phyloP scores from a whole-genome alignment of 73 alveolate genomes.

The Urostyla sp. region DNA sequence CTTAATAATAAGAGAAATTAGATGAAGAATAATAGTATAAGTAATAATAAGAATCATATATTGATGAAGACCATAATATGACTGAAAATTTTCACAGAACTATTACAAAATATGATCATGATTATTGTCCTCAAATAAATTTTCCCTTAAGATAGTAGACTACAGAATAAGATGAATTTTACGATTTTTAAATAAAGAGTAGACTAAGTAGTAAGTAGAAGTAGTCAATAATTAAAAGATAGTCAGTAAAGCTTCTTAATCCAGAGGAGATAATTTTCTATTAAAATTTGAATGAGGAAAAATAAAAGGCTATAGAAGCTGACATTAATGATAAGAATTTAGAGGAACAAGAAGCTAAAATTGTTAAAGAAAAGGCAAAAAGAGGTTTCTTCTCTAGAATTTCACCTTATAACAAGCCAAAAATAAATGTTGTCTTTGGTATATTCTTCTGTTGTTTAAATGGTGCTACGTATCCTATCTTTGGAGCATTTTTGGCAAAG shows the following conservation, averaged over 20 bases:
- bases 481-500: constrained; percentile 56
- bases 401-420: constrained; percentile 52
- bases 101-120: not conserved
- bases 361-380: not conserved
- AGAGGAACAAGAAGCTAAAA: not conserved
- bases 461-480: constrained; percentile 62
- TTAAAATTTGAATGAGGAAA: not conserved
- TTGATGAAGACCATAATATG: not conserved
- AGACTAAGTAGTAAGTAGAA: not conserved
- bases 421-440: constrained; percentile 6
- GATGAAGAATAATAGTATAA: constrained; percentile 4
- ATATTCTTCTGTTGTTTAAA: constrained; percentile 15
- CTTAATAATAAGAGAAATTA: constrained; percentile 58
- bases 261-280: not conserved
- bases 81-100: no score
- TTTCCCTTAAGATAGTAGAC: not conserved
- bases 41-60: not conserved
- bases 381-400: constrained; percentile 53
- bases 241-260: not conserved
- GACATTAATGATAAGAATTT: constrained; percentile 3
- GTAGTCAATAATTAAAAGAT: not conserved
- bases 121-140: not conserved
- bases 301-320: not conserved
- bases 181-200: not conserved
- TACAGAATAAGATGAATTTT: not conserved